Conservation (phyloP, 2,329 filamentous ascomycete genomes). For the Epichloe typhina region DNA sequence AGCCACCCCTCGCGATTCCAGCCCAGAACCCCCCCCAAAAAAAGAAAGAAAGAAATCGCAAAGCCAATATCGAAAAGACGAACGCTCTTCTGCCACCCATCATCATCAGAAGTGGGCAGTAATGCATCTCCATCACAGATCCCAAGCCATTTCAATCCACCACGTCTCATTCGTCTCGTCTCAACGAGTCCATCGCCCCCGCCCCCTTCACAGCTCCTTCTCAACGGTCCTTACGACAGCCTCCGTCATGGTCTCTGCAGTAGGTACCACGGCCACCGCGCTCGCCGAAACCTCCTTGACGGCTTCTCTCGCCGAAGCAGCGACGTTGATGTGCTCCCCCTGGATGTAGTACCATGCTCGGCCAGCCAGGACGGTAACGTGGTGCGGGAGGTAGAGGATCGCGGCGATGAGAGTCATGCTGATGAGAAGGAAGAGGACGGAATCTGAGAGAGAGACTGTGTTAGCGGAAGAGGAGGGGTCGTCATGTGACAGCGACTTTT, state of each 20-base stretch:
- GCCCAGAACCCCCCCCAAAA: too few species aligned
- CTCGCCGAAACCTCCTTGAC: conserved; percentile 20
- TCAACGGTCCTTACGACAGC: conserved; percentile 13
- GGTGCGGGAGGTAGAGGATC: conserved; percentile 86
- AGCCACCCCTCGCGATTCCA: too few species aligned
- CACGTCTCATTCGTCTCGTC: too few species aligned
- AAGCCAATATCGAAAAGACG: neutral
- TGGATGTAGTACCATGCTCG: conserved; percentile 92
- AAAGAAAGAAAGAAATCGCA: neutral
- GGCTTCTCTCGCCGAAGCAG: conserved; percentile 18
- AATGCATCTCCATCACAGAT: neutral
- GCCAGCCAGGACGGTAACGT: conserved; percentile 67
- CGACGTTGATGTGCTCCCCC: conserved; percentile 50
- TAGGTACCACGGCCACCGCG: conserved; percentile 13
- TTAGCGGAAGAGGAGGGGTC: neutral
- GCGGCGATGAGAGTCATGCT: conserved; percentile 76
- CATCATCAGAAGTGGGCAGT: neutral
- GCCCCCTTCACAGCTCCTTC: conserved; percentile 20
- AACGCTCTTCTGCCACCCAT: neutral
- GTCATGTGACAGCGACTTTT: neutral
- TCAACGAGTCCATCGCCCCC: too few species aligned
- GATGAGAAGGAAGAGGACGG: conserved; percentile 79
- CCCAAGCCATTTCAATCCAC: too few species aligned
- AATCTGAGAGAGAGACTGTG: conserved; percentile 46
- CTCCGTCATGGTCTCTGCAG: conserved; percentile 10